Percentiles rank a stretch among this genome's conserved stretches.
These are phyloP conservation scores for Marasmius fiardii DNA, from an alignment of 1,284 basidiomycete species.

Conservation along the genomic window DNA sequence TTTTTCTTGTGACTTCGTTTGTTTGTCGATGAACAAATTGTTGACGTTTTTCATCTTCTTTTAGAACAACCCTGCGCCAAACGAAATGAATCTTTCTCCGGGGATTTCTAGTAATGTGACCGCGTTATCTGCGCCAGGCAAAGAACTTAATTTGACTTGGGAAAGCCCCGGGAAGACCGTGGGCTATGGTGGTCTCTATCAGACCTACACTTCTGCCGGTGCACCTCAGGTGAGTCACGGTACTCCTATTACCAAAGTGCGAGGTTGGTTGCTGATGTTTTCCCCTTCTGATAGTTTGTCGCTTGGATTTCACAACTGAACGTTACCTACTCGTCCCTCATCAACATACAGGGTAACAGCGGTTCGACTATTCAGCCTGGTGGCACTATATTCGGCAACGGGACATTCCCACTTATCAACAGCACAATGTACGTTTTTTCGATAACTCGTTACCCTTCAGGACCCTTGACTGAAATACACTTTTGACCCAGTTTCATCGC, in stretches of 20 bases:
- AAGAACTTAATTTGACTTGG: slow-evolving; percentile 48
- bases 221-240: slow-evolving; percentile 34
- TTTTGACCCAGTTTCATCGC: slow-evolving; percentile 40
- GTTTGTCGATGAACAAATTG: background rate
- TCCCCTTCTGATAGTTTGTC: slow-evolving; percentile 16
- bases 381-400: slow-evolving; percentile 38
- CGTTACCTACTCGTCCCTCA: slow-evolving; percentile 39
- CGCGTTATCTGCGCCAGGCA: background rate
- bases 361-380: slow-evolving; percentile 49
- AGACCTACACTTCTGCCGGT: slow-evolving; percentile 44
- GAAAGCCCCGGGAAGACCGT: slow-evolving; percentile 51
- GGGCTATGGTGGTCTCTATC: slow-evolving; percentile 50
- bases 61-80: slow-evolving; percentile 26
- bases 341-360: slow-evolving; percentile 32
- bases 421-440: slow-evolving; percentile 40
- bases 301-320: slow-evolving; percentile 63
- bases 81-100: background rate
- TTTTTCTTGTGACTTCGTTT: background rate
- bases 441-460: background rate
- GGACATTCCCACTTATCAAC: slow-evolving; percentile 37
- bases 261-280: too few relatives aligned
- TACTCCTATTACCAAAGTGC: too few relatives aligned
- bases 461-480: background rate
- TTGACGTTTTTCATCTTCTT: background rate
- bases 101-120: slow-evolving; percentile 3